Evolutionary conservation across 768 basidiomycete genomes (phyloP), one percentile per base, ranked within the genome.

Genomic region (Termitomyces eurrhizus): DNA sequence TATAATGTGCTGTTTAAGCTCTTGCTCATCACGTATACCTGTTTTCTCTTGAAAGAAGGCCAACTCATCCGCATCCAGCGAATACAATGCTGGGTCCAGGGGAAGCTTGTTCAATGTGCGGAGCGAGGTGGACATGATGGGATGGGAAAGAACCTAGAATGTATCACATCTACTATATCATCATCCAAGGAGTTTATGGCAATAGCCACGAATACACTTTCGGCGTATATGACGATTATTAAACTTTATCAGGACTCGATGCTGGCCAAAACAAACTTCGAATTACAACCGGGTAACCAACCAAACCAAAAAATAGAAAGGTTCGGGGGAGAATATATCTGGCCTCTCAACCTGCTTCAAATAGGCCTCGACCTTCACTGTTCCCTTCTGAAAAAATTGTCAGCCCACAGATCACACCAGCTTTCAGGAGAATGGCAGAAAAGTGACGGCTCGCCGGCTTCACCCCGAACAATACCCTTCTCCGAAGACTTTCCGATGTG

Each of bases 1-100:
- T 4, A 77, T 37, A n/a, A 80, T 73, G 64, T 80, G 79, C 11
- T 73, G 60, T 65, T 74, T 78, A 56, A 80, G 65, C 36, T 72
- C 70, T 6, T 71, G 64, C 2, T 77, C 73, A 57, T 78, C 73
- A 7, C 67, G 35, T 32, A 78, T 78, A 16, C 73, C 73, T 0
- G 77, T 79, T 46, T 71, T 62, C 2, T 57, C 32, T 58, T 75
- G 72, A 65, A 77, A 74, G 57, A 80, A 79, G 0, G 65, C 67
- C 8, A 70, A 62, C 51, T 74, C 74, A 4, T 73, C 70, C 9
- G 55, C 59, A 18, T 64, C 59, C 4, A 75, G 59, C 33, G 62
- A 64, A 52, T 75, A 75, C 2, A 72, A 56, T 13, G 44, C 55
- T 14, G 68, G 60, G 39, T 73, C 69, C n/a, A 72, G 61, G 18